A percentile compares a stretch with the other conserved stretches of the same genome.
Conservation (phyloP, 768 basidiomycete species). For the Mycena maculata region DNA sequence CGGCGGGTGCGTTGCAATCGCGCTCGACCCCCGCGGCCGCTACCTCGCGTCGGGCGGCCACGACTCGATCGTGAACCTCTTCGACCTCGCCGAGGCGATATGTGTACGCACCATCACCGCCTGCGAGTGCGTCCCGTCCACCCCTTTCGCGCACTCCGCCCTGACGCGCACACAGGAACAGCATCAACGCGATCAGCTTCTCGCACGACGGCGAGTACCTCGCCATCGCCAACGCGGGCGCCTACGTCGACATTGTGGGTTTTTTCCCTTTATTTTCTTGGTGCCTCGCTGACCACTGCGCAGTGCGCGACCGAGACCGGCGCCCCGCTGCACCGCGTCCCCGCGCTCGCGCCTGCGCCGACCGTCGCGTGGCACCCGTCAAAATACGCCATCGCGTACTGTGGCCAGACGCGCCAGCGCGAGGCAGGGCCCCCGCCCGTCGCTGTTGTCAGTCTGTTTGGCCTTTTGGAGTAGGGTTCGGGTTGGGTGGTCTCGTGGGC, state of each 20-base stretch:
- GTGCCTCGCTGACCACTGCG: neutral
- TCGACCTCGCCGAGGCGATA: constrained; percentile 85
- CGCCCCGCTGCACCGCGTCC: constrained; percentile 79
- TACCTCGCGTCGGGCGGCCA: constrained; percentile 85
- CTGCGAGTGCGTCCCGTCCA: constrained; percentile 73
- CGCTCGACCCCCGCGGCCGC: constrained; percentile 85
- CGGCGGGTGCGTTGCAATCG: constrained; percentile 81
- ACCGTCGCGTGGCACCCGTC: constrained; percentile 88
- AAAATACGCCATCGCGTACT: constrained; percentile 84
- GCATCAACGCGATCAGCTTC: constrained; percentile 81
- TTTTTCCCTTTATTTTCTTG: neutral
- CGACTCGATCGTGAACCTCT: constrained; percentile 87
- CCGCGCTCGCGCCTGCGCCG: constrained; percentile 76
- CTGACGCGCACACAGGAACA: constrained; percentile 58
- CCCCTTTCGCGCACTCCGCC: neutral
- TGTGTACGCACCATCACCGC: constrained; percentile 79
- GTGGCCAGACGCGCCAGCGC: constrained; percentile 76
- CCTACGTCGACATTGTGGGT: constrained; percentile 83
- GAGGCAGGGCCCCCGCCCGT: constrained; percentile 75
- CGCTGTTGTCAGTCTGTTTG: constrained; percentile 81
- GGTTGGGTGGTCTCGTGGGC: no score
- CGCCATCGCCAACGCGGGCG: constrained; percentile 77
- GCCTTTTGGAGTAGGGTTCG: constrained; percentile 44
- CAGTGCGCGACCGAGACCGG: constrained; percentile 87
- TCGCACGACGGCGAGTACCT: constrained; percentile 87